These are phyloP conservation scores for Imleria badia DNA, from an alignment of 768 basidiomycete genomes.

Conservation along the genomic window DNA sequence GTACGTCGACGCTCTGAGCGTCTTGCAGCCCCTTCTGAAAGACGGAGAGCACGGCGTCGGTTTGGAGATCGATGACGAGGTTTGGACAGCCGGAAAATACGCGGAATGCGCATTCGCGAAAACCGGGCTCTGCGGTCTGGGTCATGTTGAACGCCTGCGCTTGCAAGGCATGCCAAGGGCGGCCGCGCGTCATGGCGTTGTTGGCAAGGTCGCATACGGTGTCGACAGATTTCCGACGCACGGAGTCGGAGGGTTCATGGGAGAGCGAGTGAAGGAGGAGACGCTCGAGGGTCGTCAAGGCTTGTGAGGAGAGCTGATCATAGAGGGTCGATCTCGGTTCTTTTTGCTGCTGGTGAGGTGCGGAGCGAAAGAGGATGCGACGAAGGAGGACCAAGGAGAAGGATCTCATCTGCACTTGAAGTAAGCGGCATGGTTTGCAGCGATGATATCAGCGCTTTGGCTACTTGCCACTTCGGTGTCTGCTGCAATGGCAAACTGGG, in stretches of 20 bases:
- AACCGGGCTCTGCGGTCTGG: constrained; percentile 26
- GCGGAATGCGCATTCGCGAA: constrained; percentile 64
- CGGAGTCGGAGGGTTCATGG: constrained; percentile 56
- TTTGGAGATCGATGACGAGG: constrained; percentile 73
- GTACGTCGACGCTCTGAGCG: constrained; percentile 58
- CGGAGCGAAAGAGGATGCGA: constrained; percentile 69
- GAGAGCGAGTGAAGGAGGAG: constrained; percentile 68
- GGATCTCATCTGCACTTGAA: constrained; percentile 66
- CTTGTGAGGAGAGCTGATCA: constrained; percentile 69
- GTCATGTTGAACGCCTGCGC: constrained; percentile 69
- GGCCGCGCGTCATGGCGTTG: constrained; percentile 68
- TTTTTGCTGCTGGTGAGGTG: constrained; percentile 37
- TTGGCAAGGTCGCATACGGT: constrained; percentile 76
- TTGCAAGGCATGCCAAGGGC: constrained; percentile 83
- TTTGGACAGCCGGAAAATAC: constrained; percentile 76
- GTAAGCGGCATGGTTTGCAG: constrained; percentile 3
- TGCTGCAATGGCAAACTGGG: constrained; percentile 74
- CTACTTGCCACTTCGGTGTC: constrained; percentile 75
- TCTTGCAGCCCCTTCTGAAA: constrained; percentile 72
- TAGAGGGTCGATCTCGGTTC: constrained; percentile 60
- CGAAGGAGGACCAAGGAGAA: constrained; percentile 82
- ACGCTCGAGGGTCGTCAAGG: constrained; percentile 66
- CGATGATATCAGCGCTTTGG: constrained; percentile 1
- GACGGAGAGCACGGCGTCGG: constrained; percentile 64
- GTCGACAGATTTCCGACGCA: constrained; percentile 71